Evolutionary conservation across 2,329 filamentous ascomycete genomes (phyloP).

Genomic region (Teratosphaeria gauchensis): DNA sequence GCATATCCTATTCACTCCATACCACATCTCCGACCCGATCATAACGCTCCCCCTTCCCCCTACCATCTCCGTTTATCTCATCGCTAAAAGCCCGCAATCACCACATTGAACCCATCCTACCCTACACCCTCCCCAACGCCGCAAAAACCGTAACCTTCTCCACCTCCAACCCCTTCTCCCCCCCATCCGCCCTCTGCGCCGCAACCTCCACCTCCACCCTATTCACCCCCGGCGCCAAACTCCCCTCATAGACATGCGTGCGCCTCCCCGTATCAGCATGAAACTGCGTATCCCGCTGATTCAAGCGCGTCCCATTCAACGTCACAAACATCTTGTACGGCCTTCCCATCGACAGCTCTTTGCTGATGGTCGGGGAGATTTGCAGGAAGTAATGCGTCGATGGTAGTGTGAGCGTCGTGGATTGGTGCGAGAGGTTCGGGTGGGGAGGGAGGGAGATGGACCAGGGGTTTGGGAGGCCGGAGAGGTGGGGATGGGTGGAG

Average conservation of each 20-base stretch:
- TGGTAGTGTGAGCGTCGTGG: conserved; percentile 61
- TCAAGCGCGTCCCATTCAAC: conserved; percentile 53
- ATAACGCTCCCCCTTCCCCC: too few species aligned
- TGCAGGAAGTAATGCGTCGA: conserved; percentile 60
- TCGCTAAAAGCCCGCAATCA: too few species aligned
- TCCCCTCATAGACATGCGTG: conserved; percentile 65
- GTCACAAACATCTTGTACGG: conserved; percentile 70
- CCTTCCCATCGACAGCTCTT: conserved; percentile 49
- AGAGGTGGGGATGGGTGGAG: conserved; percentile 51
- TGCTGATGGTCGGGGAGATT: conserved; percentile 55
- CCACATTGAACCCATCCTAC: too few species aligned
- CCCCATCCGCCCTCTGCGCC: conserved; percentile 42
- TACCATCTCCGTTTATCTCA: too few species aligned
- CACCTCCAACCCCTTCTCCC: conserved; percentile 46
- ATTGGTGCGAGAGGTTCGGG: conserved; percentile 65
- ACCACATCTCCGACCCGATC: too few species aligned
- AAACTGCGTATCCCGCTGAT: conserved; percentile 40
- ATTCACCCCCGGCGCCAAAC: conserved; percentile 63
- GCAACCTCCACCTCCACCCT: conserved; percentile 69
- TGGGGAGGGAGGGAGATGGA: conserved; percentile 49
- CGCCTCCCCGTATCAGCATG: conserved; percentile 26
- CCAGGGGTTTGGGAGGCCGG: conserved; percentile 43
- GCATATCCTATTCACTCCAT: too few species aligned
- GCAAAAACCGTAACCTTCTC: conserved; percentile 71
- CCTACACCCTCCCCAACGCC: conserved; percentile 50